Conservation (phyloP, 768 basidiomycete species). For the Collybia sp. region DNA sequence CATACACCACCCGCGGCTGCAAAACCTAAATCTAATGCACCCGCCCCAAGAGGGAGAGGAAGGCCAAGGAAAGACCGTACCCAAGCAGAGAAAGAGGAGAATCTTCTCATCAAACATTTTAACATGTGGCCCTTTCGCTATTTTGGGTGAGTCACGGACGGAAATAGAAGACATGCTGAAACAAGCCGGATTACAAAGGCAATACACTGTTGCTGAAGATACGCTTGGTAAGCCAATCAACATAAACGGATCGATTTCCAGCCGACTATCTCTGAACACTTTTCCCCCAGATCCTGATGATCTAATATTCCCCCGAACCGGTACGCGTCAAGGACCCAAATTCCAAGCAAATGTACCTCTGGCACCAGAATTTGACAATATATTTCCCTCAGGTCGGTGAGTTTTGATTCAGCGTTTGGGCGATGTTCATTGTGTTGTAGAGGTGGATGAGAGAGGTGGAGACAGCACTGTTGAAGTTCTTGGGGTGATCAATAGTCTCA, state of each 20-base stretch:
- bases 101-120: slow-evolving; percentile 74
- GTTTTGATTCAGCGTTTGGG: not conserved
- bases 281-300: slow-evolving; percentile 80
- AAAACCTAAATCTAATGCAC: slow-evolving; percentile 65
- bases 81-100: slow-evolving; percentile 75
- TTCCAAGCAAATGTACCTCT: slow-evolving; percentile 67
- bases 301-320: slow-evolving; percentile 91
- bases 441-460: slow-evolving; percentile 61
- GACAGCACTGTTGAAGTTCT: slow-evolving; percentile 73
- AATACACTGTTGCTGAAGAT: slow-evolving; percentile 89
- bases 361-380: slow-evolving; percentile 35
- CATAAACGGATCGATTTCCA: not conserved
- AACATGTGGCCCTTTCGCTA: slow-evolving; percentile 95
- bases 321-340: slow-evolving; percentile 85
- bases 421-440: slow-evolving; percentile 23
- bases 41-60: slow-evolving; percentile 67
- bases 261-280: slow-evolving; percentile 2
- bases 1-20: slow-evolving; percentile 41
- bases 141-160: slow-evolving; percentile 69
- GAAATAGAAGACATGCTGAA: not conserved
- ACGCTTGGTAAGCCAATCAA: slow-evolving; percentile 61
- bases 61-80: slow-evolving; percentile 72
- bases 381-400: slow-evolving; percentile 31
- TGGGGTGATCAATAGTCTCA: slow-evolving; percentile 59
- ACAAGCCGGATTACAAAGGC: slow-evolving; percentile 36